A percentile compares a stretch with the other conserved stretches of the same genome.
These are phyloP conservation scores for Ogataea polymorpha DNA, from an alignment of 805 yeast genomes.

Conservation along the genomic window DNA sequence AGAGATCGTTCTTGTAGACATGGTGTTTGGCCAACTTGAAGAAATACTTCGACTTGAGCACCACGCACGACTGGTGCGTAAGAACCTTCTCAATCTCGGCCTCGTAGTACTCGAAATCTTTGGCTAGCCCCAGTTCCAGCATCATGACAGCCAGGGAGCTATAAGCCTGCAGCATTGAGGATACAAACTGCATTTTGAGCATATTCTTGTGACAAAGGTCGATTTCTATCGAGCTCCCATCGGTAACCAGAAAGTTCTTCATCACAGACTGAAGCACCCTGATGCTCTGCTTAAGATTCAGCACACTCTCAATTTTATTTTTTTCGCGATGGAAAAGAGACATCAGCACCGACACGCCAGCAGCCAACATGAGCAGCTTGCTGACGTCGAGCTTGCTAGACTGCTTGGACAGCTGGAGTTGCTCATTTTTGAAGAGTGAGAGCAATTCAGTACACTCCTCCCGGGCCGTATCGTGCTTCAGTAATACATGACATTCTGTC, in stretches of 20 bases:
- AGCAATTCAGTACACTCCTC: slow-evolving; percentile 26
- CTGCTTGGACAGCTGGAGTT: slow-evolving; percentile 29
- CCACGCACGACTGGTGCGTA: slow-evolving; percentile 28
- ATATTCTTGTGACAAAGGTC: slow-evolving; percentile 21
- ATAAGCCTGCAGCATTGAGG: slow-evolving; percentile 37
- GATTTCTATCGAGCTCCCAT: slow-evolving; percentile 14
- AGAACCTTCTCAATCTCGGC: slow-evolving; percentile 46
- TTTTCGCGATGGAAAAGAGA: slow-evolving; percentile 25
- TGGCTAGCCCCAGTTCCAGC: slow-evolving; percentile 51
- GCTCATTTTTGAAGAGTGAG: slow-evolving; percentile 30
- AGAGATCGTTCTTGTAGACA: slow-evolving; percentile 15
- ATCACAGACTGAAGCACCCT: slow-evolving; percentile 53
- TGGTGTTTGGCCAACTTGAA: slow-evolving; percentile 25
- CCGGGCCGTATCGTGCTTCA: slow-evolving; percentile 5
- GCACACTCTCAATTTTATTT: slow-evolving; percentile 31
- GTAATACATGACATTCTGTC: slow-evolving; percentile 27
- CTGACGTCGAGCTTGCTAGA: slow-evolving; percentile 16
- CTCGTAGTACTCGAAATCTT: slow-evolving; percentile 54
- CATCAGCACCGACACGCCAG: slow-evolving; percentile 36
- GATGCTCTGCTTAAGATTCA: slow-evolving; percentile 45
- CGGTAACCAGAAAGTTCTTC: slow-evolving; percentile 34
- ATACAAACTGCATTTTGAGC: slow-evolving; percentile 36
- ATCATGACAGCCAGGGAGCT: slow-evolving; percentile 37
- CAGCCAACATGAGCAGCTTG: slow-evolving; percentile 27
- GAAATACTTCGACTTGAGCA: slow-evolving; percentile 19